Conservation (phyloP, 345 rosid genomes). For the Aethionema arabicum region DNA sequence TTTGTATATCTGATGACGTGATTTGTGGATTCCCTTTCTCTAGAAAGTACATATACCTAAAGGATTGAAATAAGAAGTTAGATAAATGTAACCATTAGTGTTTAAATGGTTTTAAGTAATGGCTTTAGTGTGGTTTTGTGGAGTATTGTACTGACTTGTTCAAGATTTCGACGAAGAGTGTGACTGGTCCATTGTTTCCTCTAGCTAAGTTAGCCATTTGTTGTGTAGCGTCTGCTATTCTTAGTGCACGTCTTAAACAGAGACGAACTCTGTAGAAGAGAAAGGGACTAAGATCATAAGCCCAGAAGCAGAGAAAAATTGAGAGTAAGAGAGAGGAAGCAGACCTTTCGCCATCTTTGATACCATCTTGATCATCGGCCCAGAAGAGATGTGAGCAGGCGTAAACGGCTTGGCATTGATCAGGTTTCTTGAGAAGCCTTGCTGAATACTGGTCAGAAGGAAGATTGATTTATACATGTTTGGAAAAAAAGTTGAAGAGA, state of each 20-base stretch:
- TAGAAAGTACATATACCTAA: slow-evolving; percentile 71
- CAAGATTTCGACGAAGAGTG: slow-evolving; percentile 78
- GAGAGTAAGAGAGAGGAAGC: slow-evolving; percentile 2
- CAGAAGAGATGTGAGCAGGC: slow-evolving; percentile 95
- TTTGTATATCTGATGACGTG: slow-evolving; percentile 58
- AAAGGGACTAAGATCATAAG: neutral
- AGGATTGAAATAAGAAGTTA: neutral
- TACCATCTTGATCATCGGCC: slow-evolving; percentile 65
- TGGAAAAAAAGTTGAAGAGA: slow-evolving; percentile 6
- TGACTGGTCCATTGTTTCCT: slow-evolving; percentile 76
- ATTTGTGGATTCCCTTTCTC: slow-evolving; percentile 82
- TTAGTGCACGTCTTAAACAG: slow-evolving; percentile 77
- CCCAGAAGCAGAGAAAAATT: neutral
- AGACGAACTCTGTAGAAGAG: slow-evolving; percentile 62
- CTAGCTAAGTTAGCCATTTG: slow-evolving; percentile 74
- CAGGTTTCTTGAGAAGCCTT: slow-evolving; percentile 88
- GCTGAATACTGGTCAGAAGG: slow-evolving; percentile 67
- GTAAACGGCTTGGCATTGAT: slow-evolving; percentile 91
- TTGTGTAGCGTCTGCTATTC: slow-evolving; percentile 94
- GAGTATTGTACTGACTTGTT: slow-evolving; percentile 56
- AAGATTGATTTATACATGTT: slow-evolving; percentile 9
- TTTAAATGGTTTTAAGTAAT: slow-evolving; percentile 5
- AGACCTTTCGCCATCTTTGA: slow-evolving; percentile 89
- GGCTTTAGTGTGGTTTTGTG: too few species aligned
- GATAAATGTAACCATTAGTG: neutral